A percentile compares a stretch with the other conserved stretches of the same genome.
Evolutionary conservation across 805 yeast species (phyloP).

Genomic region (Yarrowia deformans): DNA sequence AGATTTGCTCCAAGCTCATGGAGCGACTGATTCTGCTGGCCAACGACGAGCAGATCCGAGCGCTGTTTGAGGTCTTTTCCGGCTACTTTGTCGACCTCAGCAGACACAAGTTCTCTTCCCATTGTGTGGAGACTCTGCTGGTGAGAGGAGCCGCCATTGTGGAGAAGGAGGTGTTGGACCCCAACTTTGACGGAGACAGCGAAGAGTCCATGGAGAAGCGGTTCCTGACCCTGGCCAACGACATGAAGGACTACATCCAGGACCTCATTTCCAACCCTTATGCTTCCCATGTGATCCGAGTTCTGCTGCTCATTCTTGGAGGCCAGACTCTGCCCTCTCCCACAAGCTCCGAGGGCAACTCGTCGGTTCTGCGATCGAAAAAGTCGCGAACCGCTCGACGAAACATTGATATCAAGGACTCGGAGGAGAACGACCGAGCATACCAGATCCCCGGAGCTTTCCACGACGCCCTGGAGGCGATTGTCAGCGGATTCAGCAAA

Average conservation of each 20-base stretch:
- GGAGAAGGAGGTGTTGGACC: constrained; percentile 71
- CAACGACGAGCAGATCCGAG: constrained; percentile 67
- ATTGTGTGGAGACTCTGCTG: constrained; percentile 85
- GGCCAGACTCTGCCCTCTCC: constrained; percentile 83
- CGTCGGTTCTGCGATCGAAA: constrained; percentile 76
- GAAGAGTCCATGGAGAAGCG: constrained; percentile 67
- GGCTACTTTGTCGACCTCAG: constrained; percentile 81
- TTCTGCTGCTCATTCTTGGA: constrained; percentile 71
- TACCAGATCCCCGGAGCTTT: constrained; percentile 77
- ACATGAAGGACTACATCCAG: constrained; percentile 64
- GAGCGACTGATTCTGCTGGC: constrained; percentile 82
- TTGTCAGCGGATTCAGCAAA: constrained; percentile 47
- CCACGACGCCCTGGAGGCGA: constrained; percentile 60
- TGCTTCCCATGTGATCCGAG: constrained; percentile 85
- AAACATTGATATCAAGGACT: constrained; percentile 87
- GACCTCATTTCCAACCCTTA: constrained; percentile 76
- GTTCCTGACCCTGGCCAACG: constrained; percentile 69
- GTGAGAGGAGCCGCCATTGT: constrained; percentile 75
- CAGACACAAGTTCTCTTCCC: constrained; percentile 90
- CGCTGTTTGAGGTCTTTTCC: constrained; percentile 68
- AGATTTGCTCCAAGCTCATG: constrained; percentile 90
- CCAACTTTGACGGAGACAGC: constrained; percentile 44
- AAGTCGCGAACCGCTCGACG: constrained; percentile 85
- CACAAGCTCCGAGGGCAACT: constrained; percentile 57
- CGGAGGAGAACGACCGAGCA: constrained; percentile 68